phyloP scores from a whole-genome alignment of 495 filamentous ascomycete species.

The Jackrogersella multiformis region DNA sequence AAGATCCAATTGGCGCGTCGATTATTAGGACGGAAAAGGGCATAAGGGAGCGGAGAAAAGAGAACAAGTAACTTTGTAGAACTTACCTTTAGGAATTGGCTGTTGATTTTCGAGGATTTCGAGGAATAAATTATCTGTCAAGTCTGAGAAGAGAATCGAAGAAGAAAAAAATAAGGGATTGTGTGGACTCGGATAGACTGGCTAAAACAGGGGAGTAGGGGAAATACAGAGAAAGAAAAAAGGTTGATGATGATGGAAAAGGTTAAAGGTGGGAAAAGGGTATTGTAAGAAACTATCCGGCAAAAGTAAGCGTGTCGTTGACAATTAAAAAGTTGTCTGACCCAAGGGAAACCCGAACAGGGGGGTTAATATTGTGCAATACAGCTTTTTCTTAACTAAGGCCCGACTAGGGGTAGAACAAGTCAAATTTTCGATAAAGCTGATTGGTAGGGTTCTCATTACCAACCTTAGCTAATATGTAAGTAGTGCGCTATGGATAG shows the following conservation, averaged over 20 bases:
- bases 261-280: slow-evolving; percentile 32
- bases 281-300: slow-evolving; percentile 38
- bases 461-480: slow-evolving; percentile 27
- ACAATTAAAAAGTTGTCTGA: slow-evolving; percentile 45
- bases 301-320: slow-evolving; percentile 41
- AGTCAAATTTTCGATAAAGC: slow-evolving; percentile 32
- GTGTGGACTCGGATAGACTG: neutral
- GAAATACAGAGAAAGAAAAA: slow-evolving; percentile 9
- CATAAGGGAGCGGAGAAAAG: slow-evolving; percentile 19
- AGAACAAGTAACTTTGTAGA: slow-evolving; percentile 24
- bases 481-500: slow-evolving; percentile 6
- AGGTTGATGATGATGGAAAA: slow-evolving; percentile 28
- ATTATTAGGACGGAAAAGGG: slow-evolving; percentile 27
- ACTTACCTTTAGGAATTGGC: slow-evolving; percentile 23
- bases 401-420: slow-evolving; percentile 39
- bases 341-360: slow-evolving; percentile 41
- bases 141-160: too few species aligned
- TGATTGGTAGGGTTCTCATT: slow-evolving; percentile 26
- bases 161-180: too few species aligned
- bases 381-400: slow-evolving; percentile 33
- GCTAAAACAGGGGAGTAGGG: neutral
- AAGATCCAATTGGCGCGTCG: slow-evolving; percentile 31
- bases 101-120: neutral
- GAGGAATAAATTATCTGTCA: neutral
- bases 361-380: slow-evolving; percentile 44